Base-by-base conservation (phyloP, 345 rosid species). In the Populus ilicifolia region DNA sequence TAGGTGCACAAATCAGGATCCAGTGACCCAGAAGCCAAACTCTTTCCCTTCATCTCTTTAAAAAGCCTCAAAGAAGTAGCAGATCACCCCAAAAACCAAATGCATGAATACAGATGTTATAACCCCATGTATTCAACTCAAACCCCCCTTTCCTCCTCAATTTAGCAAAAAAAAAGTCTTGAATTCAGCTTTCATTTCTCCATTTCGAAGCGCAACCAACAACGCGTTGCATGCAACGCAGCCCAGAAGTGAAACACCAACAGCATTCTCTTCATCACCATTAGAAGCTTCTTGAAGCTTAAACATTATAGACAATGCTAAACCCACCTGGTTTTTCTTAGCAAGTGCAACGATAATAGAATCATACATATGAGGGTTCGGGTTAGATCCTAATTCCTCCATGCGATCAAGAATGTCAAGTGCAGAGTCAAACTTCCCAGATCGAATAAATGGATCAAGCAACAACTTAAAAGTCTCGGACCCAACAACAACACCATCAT, bases 1-100 rank as follows among this genome's bases (percentile, higher is more conserved):
- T 90, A 95, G n/a, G 97, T 95, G 84, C 97, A 88, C 81, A 92
- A 83, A 81, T 92, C 96, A 65, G 98, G 94, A 76, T 88, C 88
- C 21, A 75, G 36, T 0, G 78, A 85, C 46, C 87, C 88, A 10
- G 76, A 79, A 62, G 68, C 79, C 29, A 30, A 85, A 77, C 85
- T 83, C 74, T 83, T 85, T 67, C 81, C 88, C 69, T 91, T 93
- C 99, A 93, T 90, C 86, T 93, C 96, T 70, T 88, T 90, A 70
- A 89, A 96, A 73, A 96, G 87, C 65, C 78, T 85, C 82, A 96
- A 86, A 39, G 93, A 88, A 75, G 87, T 50, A 38, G 73, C 75
- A 90, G 77, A 80, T 96, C 97, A 50, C 90, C 97, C 96, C 94
- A 93, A 65, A 89, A 86, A 36, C 99, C 99, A 79, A 92, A 90